phyloP scores from a whole-genome alignment of 169 alveolate species.

The Cyclospora cayetanensis region DNA sequence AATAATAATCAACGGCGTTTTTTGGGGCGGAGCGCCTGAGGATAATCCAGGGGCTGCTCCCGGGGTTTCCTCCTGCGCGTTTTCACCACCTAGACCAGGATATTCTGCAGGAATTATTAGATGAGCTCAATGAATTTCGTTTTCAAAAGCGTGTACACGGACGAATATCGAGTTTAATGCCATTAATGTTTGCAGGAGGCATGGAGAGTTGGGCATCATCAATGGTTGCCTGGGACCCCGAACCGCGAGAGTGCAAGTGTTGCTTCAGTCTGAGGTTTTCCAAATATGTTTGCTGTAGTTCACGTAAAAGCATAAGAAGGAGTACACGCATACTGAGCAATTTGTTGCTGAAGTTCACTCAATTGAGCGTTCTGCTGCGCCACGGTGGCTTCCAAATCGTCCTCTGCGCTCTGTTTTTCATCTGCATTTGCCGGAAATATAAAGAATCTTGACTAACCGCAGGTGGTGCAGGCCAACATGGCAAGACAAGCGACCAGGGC shows the following conservation, averaged over 20 bases:
- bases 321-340: background rate
- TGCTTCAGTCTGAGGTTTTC: background rate
- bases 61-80: background rate
- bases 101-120: background rate
- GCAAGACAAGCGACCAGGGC: too few species aligned
- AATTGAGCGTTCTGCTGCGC: conserved; percentile 32
- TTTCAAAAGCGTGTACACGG: background rate
- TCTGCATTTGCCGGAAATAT: too few species aligned
- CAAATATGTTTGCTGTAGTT: background rate
- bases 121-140: background rate
- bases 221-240: background rate
- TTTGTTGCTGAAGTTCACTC: conserved; percentile 9
- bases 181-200: background rate
- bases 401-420: background rate
- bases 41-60: conserved; percentile 20
- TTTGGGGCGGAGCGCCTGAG: background rate
- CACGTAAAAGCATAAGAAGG: background rate
- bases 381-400: background rate
- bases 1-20: conserved; percentile 54
- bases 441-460: too few species aligned
- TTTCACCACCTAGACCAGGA: conserved; percentile 5
- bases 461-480: too few species aligned
- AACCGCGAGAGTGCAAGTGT: background rate
- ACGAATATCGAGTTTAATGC: conserved; percentile 28
- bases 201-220: conserved; percentile 27